Evolutionary conservation across 2,329 filamentous ascomycete genomes (phyloP).

Genomic region (Colletotrichum sp.): DNA sequence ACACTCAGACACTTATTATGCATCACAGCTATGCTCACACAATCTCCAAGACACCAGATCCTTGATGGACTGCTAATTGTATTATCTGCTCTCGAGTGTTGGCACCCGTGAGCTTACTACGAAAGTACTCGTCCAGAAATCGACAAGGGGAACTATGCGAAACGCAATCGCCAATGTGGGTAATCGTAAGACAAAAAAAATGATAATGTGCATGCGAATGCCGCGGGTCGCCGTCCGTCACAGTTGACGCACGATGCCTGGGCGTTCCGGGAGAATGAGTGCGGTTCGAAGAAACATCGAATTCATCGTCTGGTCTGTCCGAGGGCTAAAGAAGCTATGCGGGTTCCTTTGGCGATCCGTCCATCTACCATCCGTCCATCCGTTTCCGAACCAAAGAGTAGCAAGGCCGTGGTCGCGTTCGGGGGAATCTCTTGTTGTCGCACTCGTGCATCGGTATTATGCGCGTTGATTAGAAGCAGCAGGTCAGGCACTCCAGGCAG

Average conservation of each 20-base stretch:
- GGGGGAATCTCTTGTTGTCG: background rate
- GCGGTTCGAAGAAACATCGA: background rate
- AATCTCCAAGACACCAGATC: background rate
- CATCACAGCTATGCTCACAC: background rate
- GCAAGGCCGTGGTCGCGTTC: slow-evolving; percentile 14
- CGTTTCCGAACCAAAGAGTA: background rate
- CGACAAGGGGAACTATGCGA: background rate
- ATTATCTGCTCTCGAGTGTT: background rate
- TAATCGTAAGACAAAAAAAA: background rate
- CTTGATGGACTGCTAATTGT: background rate
- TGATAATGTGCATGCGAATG: background rate
- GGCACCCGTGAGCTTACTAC: background rate
- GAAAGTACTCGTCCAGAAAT: background rate
- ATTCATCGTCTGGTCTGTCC: background rate
- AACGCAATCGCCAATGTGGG: slow-evolving; percentile 14
- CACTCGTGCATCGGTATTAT: background rate
- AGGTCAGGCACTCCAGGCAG: slow-evolving; percentile 45
- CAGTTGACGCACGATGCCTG: background rate
- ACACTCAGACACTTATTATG: background rate
- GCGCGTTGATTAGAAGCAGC: slow-evolving; percentile 36
- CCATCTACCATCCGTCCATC: background rate
- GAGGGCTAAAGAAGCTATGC: background rate
- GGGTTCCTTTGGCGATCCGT: background rate
- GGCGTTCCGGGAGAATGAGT: background rate
- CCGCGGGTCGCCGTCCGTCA: background rate